A percentile compares a stretch with the other conserved stretches of the same genome.
Evolutionary conservation across 1,284 basidiomycete genomes (phyloP).

Genomic region (Amylostereum areolatum): DNA sequence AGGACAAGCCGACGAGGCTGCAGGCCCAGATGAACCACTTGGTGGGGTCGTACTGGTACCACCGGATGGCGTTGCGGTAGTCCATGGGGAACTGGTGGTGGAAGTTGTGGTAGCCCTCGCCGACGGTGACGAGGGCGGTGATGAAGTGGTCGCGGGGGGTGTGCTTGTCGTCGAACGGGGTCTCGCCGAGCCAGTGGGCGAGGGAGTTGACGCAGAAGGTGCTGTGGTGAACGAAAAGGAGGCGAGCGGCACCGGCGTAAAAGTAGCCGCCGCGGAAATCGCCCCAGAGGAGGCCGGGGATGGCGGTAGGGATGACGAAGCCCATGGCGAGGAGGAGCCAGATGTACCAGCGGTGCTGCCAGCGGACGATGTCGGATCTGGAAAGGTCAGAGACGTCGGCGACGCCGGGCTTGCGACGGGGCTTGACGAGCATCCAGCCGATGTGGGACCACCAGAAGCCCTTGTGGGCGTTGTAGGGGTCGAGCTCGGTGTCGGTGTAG

Average conservation of each 20-base stretch:
- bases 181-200: slow-evolving; percentile 90
- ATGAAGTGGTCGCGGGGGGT: slow-evolving; percentile 86
- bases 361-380: slow-evolving; percentile 72
- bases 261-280: slow-evolving; percentile 83
- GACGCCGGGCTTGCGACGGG: slow-evolving; percentile 80
- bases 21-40: slow-evolving; percentile 87
- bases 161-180: slow-evolving; percentile 93
- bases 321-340: slow-evolving; percentile 68
- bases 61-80: slow-evolving; percentile 89
- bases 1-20: slow-evolving; percentile 68
- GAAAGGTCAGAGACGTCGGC: slow-evolving; percentile 85
- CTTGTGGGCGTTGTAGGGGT: slow-evolving; percentile 89
- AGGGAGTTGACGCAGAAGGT: slow-evolving; percentile 96
- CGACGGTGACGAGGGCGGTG: slow-evolving; percentile 84
- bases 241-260: slow-evolving; percentile 79
- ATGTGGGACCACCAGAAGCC: slow-evolving; percentile 80
- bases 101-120: slow-evolving; percentile 97
- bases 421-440: slow-evolving; percentile 93
- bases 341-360: slow-evolving; percentile 85
- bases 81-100: slow-evolving; percentile 94
- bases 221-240: slow-evolving; percentile 87
- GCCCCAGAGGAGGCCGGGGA: slow-evolving; percentile 79
- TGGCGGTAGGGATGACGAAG: slow-evolving; percentile 67
- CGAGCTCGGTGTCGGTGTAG: slow-evolving; percentile 93
- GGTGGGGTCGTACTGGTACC: slow-evolving; percentile 87